Base-by-base conservation (phyloP, 768 basidiomycete genomes). In the Hypholoma sublateritium region DNA sequence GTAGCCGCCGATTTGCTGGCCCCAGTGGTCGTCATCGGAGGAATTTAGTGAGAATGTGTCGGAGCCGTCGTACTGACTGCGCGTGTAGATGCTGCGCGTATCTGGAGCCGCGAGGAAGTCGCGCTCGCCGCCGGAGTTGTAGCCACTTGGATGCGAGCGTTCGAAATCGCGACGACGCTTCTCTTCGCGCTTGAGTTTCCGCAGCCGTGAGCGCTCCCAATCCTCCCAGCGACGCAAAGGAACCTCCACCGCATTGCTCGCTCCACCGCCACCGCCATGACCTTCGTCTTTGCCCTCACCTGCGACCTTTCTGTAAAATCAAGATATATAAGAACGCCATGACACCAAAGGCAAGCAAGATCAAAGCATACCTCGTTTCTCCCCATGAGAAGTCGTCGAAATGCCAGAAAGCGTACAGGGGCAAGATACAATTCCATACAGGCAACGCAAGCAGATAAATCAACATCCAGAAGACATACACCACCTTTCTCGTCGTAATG, bases 321-420 rank as follows among this genome's bases (percentile, higher is more conserved):
- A 41, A 25, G 58, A 62, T 55, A 47, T 28, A 57, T 43, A 54
- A 69, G 49, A 69, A 60, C 41, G 16, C 32, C 28, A 13, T 28
- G 43, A 24, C 17, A 14, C 5, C 11, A 14, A 48, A 43, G 19
- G 21, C 4, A 19, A 41, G 21, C 4, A 19, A 41, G 32, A 6
- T 47, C 42, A 45, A 5, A 35, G 73, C 86, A 53, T 66, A 93
- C 93, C 95, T 87, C 17, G 97, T 99, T 74, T 98, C 94, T 65
- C 97, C 97, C 97, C 97, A 99, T 25, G 93, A 95, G 74, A 99
- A 98, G 73, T 99, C 97, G 62, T 98, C 96, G 71, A 99, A 98
- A 73, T 98, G 95, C 94, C 95, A 97, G 71, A 98, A 98, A 13
- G 95, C 90, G 73, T 99, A 99, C 8, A 97, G 77, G 11, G 96